Evolutionary conservation across 805 yeast genomes (phyloP), one percentile per base, ranked within the genome.

Genomic region (Candida orba): DNA sequence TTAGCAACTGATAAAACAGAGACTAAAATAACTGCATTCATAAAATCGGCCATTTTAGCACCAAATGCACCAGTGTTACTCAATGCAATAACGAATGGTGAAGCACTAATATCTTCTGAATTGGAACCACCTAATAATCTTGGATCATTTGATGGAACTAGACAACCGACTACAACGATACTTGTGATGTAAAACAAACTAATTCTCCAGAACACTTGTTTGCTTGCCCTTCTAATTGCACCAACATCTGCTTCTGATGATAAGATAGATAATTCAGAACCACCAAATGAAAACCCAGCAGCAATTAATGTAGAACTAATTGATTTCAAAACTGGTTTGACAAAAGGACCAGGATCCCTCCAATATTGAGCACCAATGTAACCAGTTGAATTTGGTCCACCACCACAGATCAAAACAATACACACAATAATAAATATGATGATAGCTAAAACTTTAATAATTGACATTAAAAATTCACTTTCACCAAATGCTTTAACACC

Each of bases 141-240:
- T 4, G 59, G 53, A 48, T 78, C 75, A 47, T 64, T 69, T 58
- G 73, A 81, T 14, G 93, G 91, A 12, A 86, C 93, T 45, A 86
- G 68, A 53, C 84, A 76, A 36, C 89, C 83, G 53, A 70, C 75
- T 52, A 73, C 68, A 44, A 65, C 79, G 58, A 65, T 73, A 48
- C 80, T 69, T 10, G 72, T 65, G 59, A 86, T 69, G 66, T 86
- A 86, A 59, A 85, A 84, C 52, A 83, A 61, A 14, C 80, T 66
- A 45, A 85, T 80, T 65, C 93, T 73, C 90, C 91, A 84, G 65
- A 86, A 83, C 4, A 84, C 87, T 65, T 85, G 90, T 63, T 84
- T 84, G 69, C 59, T 70, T 60, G 52, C 66, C 63, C 50, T 76
- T 65, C 45, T 81, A 46, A 82, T 77, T 36, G 91, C 90, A 40